These are phyloP conservation scores for Kurtzmaniella quercitrusa DNA, from an alignment of 1,139 yeast species.

Conservation along the genomic window DNA sequence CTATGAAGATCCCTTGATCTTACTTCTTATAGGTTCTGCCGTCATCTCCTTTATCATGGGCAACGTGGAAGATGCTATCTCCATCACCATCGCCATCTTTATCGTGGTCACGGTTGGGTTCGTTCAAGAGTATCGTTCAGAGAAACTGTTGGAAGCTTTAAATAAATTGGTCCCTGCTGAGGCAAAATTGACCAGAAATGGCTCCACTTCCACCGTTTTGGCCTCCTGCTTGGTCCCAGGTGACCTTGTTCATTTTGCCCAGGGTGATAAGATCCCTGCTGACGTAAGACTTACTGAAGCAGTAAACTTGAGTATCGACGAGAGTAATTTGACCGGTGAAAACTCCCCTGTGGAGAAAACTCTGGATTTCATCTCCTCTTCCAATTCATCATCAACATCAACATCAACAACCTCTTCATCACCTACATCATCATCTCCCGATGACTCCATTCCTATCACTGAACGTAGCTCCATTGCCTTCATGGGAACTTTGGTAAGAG, in stretches of 20 bases:
- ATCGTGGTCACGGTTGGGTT: conserved; percentile 95
- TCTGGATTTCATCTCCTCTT: conserved; percentile 22
- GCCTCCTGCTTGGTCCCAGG: conserved; percentile 92
- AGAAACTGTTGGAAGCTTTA: conserved; percentile 86
- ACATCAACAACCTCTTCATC: no score
- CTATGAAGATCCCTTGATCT: conserved; percentile 83
- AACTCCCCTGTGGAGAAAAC: conserved; percentile 75
- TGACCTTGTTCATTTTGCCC: conserved; percentile 79
- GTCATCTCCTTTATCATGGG: conserved; percentile 83
- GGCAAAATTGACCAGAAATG: conserved; percentile 82
- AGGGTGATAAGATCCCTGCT: conserved; percentile 95
- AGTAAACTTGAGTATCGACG: conserved; percentile 78
- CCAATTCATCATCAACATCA: no score
- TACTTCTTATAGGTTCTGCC: conserved; percentile 85
- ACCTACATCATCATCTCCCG: no score
- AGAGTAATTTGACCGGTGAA: conserved; percentile 92
- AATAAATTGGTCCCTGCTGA: conserved; percentile 91
- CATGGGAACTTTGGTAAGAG: conserved; percentile 95
- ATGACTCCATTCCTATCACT: conserved; percentile 42
- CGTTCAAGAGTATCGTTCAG: conserved; percentile 93
- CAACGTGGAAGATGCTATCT: conserved; percentile 86
- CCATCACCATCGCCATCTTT: conserved; percentile 80
- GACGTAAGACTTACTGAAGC: conserved; percentile 78
- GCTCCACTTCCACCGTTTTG: conserved; percentile 67
- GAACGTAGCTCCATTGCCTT: conserved; percentile 76